Base-by-base conservation (phyloP, 768 basidiomycete species). In the Lactifluus volemus region DNA sequence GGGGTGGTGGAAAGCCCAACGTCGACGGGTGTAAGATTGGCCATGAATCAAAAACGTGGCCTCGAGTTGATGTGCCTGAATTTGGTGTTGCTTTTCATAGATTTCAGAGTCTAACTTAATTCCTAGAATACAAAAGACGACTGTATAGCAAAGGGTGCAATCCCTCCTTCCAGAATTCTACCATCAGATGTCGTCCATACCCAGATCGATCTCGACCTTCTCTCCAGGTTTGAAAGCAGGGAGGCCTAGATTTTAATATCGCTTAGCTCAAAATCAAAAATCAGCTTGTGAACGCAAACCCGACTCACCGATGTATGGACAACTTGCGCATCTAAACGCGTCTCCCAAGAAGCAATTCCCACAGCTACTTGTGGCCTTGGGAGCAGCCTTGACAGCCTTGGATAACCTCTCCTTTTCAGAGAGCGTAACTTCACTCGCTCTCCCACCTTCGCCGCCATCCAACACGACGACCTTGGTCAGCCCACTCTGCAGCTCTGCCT, bases 201-300 rank as follows among this genome's bases (percentile, higher is more conserved):
- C 83, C 63, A 94, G 80, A 69, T 88, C 83, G 62, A 95, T 90
- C 78, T 92, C 87, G 30, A 99, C 93, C 77, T 98, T 96, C 77
- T 98, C 93, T 58, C 97, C 97, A 2, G 97, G 96, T 73, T 96
- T 90, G 78, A 99, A 98, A 12, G 96, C 92, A 49, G 97, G 97
- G 32, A 98, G 81, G 67, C 97, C 96, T 98, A 67, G n/a, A 47
- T 34, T 12, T n/a, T 25, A 25, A 44, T 34, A 41, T 58, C 45
- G 19, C 51, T 62, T 25, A 63, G 62, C 42, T 58, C 38, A 38
- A 36, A 34, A 56, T 36, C 56, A 42, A 57, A n/a, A 59, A 54
- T 45, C 39, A 34, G 48, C 53, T 39, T 19, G 41, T 7, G 42
- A 19, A 7, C 19, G 53, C 57, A 53, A 52, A 15, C n/a, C 25